Evolutionary conservation across 306 rosid species (phyloP), one percentile per base, ranked within the genome.

Genomic region (Benincasa hispida): DNA sequence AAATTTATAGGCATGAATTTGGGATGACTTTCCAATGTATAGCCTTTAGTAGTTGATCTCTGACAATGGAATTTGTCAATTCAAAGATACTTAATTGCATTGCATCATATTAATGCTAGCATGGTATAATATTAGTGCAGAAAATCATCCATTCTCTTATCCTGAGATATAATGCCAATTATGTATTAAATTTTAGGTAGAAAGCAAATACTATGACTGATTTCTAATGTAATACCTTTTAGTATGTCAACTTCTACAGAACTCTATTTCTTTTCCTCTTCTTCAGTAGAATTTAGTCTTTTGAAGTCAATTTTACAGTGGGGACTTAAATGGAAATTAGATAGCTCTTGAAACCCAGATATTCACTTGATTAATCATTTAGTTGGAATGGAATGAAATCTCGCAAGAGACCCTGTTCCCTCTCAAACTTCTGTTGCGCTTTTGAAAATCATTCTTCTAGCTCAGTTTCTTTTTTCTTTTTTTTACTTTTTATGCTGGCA

Each of bases 401-500:
- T 27, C 5, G 22, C 70, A 21, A 37, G 56, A 42, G 34, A 42
- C 22, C 13, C 27, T 0, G 8, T 74, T 74, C 55, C 66, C 32
- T 74, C 77, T 74, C 45, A 5, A 47, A n/a, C 27, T 30, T 73
- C 32, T 55, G 0, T 54, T 15, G 30, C 30, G 13, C 51, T 45
- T 50, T 12, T 0, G 75, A 67, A 11, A 60, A 48, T 63, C 42
- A 74, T 73, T 72, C 24, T 48, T 47, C 61, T 48, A 27, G 59
- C 60, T 72, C 2, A 51, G 5, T 72, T 13, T 17, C 8, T 35
- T 35, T 35, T 7, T 35, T 35, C 7, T 35, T 35, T 35, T 5
- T 25, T 28, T 30, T 2, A 47, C 25, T 50, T 72, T 28, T 21
- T 54, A 30, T 72, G 25, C 47, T 47, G 15, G 25, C 83, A 91